phyloP scores from a whole-genome alignment of 306 rosid species.

The Oemleria cerasiformis region DNA sequence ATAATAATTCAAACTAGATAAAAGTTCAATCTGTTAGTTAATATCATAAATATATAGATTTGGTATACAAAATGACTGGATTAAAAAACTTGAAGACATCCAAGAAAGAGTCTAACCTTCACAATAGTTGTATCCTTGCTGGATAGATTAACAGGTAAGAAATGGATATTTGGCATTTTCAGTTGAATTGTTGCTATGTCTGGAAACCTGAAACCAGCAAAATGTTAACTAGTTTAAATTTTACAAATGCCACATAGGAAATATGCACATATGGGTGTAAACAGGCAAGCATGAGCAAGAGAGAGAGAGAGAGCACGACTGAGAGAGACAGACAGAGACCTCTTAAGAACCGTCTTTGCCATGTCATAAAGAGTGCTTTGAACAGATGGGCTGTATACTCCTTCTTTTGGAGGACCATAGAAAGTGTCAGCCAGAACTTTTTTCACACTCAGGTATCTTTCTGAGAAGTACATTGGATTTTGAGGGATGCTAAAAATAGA shows the following conservation, averaged over 20 bases:
- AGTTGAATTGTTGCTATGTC: constrained; percentile 62
- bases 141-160: constrained; percentile 80
- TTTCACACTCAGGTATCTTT: constrained; percentile 60
- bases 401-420: constrained; percentile 70
- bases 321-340: constrained; percentile 45
- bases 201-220: constrained; percentile 59
- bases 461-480: constrained; percentile 59
- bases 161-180: constrained; percentile 95
- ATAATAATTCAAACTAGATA: neutral
- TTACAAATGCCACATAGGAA: neutral
- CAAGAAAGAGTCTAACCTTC: constrained; percentile 54
- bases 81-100: neutral
- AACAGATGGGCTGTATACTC: constrained; percentile 90
- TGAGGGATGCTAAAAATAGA: constrained; percentile 53
- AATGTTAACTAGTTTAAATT: neutral
- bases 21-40: neutral
- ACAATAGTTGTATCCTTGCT: constrained; percentile 62
- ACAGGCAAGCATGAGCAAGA: neutral
- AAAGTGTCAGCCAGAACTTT: constrained; percentile 66
- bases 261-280: constrained; percentile 1
- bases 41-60: neutral
- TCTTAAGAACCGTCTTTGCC: constrained; percentile 68
- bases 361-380: constrained; percentile 86
- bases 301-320: neutral
- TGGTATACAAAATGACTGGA: neutral